Conservation (phyloP, 305 asterid species). For the Solanum hybrid region DNA sequence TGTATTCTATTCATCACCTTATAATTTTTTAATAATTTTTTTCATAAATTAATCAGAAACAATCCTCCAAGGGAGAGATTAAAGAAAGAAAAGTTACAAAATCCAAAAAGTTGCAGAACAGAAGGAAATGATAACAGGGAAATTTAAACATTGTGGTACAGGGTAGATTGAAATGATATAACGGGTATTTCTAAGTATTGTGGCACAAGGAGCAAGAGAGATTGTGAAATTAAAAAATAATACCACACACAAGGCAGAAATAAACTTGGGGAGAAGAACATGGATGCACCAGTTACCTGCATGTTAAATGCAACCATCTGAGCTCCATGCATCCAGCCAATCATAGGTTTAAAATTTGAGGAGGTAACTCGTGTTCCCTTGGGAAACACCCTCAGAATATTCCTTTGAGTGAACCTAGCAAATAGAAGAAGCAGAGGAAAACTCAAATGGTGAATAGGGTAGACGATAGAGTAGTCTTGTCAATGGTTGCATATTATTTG, state of each 20-base stretch:
- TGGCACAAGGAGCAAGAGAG: not conserved
- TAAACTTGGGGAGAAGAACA: not conserved
- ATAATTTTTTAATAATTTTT: not conserved
- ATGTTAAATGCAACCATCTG: slow-evolving; percentile 93
- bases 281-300: slow-evolving; percentile 47
- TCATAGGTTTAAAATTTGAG: slow-evolving; percentile 63
- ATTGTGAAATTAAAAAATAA: not conserved
- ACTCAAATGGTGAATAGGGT: not conserved
- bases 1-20: not conserved
- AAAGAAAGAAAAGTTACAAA: not conserved
- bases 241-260: not conserved
- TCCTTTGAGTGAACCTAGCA: slow-evolving; percentile 69
- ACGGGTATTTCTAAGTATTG: not conserved
- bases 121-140: not conserved
- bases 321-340: slow-evolving; percentile 93
- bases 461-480: not conserved
- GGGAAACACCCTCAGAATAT: slow-evolving; percentile 69
- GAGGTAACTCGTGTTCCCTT: slow-evolving; percentile 93
- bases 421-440: not conserved
- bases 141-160: not conserved
- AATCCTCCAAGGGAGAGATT: not conserved
- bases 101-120: not conserved
- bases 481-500: not conserved
- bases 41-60: not conserved
- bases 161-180: not conserved